Base-by-base conservation (phyloP, 1,139 yeast species). In the Saccharomycopsis hybrid region DNA sequence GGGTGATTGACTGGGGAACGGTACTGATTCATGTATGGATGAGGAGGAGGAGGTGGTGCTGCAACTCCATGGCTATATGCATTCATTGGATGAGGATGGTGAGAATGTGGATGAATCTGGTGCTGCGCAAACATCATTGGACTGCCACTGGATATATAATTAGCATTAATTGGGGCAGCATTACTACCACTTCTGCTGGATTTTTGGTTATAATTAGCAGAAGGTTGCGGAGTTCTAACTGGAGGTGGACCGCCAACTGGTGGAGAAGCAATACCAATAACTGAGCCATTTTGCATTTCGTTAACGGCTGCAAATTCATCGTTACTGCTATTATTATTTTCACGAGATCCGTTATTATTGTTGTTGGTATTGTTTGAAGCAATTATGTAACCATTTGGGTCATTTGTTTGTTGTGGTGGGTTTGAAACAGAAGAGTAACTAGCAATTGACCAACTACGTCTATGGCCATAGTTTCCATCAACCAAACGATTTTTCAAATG, bases 361-460 rank as follows among this genome's bases (percentile, higher is more conserved):
- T 13, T 40, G 30, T 27, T 41, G 18, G n/a, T 11, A 7, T 7
- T 27, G 11, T 8, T 8, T 11, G 11, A 18, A 18, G 11, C n/a
- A 3, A 33, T 33, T 33, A 13, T 13, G n/a, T 33, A 33, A 33
- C 36, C 36, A 33, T 33, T 33, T 3, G 11, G n/a, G 11, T 33
- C 13, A 11, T 13, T 33, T 33, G 36, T 3, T 33, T 33, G 36
- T 33, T 33, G 36, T 11, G 36, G 5, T 13, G 11, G 36, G 11
- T 33, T 13, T 7, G 39, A 24, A 28, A 5, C 24, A 29, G 33
- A 13, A 30, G 40, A 46, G 41, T 46, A 44, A 24, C 46, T 42
- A n/a, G 54, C 47, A 45, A 52, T 52, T 5, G 54, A 50, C 55
- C 54, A 50, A 31, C 55, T 52, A 29, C 55, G 32, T 28, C 50